phyloP scores from a whole-genome alignment of 805 yeast genomes.

The Starmerella bombicola region DNA sequence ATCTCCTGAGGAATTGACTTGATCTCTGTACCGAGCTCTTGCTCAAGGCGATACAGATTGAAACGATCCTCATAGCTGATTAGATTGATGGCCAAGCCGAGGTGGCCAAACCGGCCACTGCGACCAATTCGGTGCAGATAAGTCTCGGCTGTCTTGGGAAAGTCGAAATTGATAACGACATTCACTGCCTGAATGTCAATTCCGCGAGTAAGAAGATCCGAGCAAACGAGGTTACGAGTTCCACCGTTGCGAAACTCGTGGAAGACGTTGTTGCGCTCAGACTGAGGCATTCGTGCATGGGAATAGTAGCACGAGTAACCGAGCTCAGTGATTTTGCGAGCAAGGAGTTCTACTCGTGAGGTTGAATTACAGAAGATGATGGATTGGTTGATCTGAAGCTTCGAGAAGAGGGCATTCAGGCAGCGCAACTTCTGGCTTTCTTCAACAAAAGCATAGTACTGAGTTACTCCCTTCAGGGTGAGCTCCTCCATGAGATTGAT shows the following conservation, averaged over 20 bases:
- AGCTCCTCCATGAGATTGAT: constrained; percentile 96
- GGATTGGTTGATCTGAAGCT: constrained; percentile 89
- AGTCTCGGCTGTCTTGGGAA: constrained; percentile 96
- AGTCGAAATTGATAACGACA: constrained; percentile 94
- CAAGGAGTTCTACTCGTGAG: constrained; percentile 86
- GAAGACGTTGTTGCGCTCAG: constrained; percentile 93
- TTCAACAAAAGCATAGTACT: constrained; percentile 96
- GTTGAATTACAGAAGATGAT: constrained; percentile 96
- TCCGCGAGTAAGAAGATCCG: constrained; percentile 94
- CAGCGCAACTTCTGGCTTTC: constrained; percentile 94
- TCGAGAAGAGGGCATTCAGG: constrained; percentile 84
- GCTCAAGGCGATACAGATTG: constrained; percentile 86
- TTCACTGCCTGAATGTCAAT: constrained; percentile 98
- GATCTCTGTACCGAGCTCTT: constrained; percentile 93
- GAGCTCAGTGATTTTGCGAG: constrained; percentile 89
- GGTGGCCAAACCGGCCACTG: constrained; percentile 96
- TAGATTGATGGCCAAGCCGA: constrained; percentile 92
- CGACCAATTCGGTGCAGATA: constrained; percentile 97
- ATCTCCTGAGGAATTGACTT: constrained; percentile 92
- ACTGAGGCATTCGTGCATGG: constrained; percentile 96
- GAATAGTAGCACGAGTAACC: constrained; percentile 95
- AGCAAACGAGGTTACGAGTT: constrained; percentile 92
- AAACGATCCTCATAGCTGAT: constrained; percentile 95
- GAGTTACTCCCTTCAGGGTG: constrained; percentile 90
- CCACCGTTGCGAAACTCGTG: constrained; percentile 98